A percentile compares a stretch with the other conserved stretches of the same genome.
Evolutionary conservation across 257 asterid genomes (phyloP).

Genomic region (Agastache rugosa): DNA sequence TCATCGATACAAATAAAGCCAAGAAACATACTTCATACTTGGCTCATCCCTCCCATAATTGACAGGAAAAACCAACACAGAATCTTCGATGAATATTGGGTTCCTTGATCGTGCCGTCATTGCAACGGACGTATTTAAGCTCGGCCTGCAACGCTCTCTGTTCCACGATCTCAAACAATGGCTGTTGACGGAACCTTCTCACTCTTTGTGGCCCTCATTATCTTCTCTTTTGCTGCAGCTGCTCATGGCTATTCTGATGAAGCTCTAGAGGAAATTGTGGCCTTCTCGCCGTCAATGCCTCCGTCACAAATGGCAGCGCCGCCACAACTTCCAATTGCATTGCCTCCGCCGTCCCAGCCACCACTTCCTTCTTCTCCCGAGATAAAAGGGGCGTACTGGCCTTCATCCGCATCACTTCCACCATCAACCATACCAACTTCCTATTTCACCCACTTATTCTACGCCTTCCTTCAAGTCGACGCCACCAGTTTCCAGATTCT

Average conservation of each 20-base stretch:
- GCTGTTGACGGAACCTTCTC: constrained; percentile 24
- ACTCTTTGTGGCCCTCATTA: constrained; percentile 33
- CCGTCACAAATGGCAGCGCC: constrained; percentile 22
- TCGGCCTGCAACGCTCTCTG: neutral
- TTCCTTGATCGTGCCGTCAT: neutral
- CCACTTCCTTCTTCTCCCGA: constrained; percentile 23
- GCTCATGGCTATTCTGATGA: constrained; percentile 9
- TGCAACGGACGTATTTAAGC: neutral
- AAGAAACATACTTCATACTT: constrained; percentile 10
- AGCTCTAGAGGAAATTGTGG: too few species aligned
- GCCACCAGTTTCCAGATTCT: constrained; percentile 46
- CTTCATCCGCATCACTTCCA: constrained; percentile 44
- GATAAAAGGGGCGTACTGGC: constrained; percentile 62
- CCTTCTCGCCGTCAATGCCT: constrained; percentile 11
- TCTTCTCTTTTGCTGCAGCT: constrained; percentile 27
- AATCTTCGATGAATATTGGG: constrained; percentile 21
- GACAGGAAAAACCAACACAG: neutral
- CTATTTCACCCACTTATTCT: constrained; percentile 61
- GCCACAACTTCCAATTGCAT: neutral
- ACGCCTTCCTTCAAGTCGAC: constrained; percentile 55
- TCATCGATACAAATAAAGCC: neutral
- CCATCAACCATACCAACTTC: constrained; percentile 51
- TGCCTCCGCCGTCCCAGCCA: neutral
- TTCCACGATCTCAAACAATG: neutral
- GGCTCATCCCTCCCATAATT: neutral